phyloP scores from a whole-genome alignment of 2,329 filamentous ascomycete genomes.

The Aspergillus viridinutans region DNA sequence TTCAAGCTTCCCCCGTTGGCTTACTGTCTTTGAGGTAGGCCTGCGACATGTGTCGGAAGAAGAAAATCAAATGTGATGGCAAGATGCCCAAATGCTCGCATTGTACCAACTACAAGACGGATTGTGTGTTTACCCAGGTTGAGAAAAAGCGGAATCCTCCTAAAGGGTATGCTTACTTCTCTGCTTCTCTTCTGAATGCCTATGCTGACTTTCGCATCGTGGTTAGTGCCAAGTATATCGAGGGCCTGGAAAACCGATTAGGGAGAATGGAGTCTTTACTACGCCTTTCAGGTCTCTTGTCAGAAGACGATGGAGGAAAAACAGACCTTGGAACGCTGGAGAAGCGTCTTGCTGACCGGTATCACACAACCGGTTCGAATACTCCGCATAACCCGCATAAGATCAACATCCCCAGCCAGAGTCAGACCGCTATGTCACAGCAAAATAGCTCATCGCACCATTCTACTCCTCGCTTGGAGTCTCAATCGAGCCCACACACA shows the following conservation, averaged over 20 bases:
- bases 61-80: conserved; percentile 93
- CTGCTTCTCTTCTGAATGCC: background rate
- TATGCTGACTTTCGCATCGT: conserved; percentile 13
- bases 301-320: conserved; percentile 77
- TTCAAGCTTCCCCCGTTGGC: background rate
- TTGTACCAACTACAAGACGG: conserved; percentile 96
- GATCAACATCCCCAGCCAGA: conserved; percentile 23
- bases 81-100: conserved; percentile 93
- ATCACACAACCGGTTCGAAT: conserved; percentile 31
- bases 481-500: conserved; percentile 48
- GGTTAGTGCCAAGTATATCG: conserved; percentile 88
- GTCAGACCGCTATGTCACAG: conserved; percentile 24
- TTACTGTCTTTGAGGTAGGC: conserved; percentile 51
- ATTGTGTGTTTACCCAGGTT: conserved; percentile 94
- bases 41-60: conserved; percentile 94
- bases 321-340: conserved; percentile 87
- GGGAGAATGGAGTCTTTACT: conserved; percentile 94
- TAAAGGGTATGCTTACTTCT: conserved; percentile 67
- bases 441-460: conserved; percentile 36
- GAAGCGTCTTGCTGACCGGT: conserved; percentile 61
- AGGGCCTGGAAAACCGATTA: conserved; percentile 88
- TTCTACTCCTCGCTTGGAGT: conserved; percentile 46
- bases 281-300: conserved; percentile 77
- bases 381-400: conserved; percentile 33
- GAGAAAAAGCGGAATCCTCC: conserved; percentile 98